Evolutionary conservation across 768 basidiomycete species (phyloP).

Genomic region (Lactarius tabidus): DNA sequence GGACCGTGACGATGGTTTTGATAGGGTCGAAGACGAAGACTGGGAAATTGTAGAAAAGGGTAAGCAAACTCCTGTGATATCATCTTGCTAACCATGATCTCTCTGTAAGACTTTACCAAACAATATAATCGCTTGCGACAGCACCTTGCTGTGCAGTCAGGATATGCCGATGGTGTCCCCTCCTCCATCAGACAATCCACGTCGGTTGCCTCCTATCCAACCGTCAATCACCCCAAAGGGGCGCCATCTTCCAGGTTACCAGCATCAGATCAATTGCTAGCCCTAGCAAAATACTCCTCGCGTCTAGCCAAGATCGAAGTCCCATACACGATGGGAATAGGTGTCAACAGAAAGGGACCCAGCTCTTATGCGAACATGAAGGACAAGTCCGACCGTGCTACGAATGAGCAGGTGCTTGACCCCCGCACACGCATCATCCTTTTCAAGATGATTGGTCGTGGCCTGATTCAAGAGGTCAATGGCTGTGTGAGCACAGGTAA

Average conservation of each 20-base stretch:
- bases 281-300: conserved; percentile 72
- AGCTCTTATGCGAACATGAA: conserved; percentile 84
- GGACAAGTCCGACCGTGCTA: conserved; percentile 96
- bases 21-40: conserved; percentile 76
- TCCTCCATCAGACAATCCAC: conserved; percentile 49
- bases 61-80: conserved; percentile 32
- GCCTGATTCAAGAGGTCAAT: conserved; percentile 83
- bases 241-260: conserved; percentile 47
- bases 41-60: conserved; percentile 86
- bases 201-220: conserved; percentile 61
- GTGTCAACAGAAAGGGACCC: conserved; percentile 90
- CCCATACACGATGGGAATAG: conserved; percentile 62
- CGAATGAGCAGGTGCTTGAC: conserved; percentile 95
- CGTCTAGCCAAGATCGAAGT: conserved; percentile 70
- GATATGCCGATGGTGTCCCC: conserved; percentile 55
- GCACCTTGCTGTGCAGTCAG: conserved; percentile 79
- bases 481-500: conserved; percentile 98
- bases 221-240: conserved; percentile 58
- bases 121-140: conserved; percentile 94
- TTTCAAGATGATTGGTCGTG: conserved; percentile 94
- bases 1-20: conserved; percentile 42
- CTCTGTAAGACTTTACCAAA: conserved; percentile 86
- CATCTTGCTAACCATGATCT: background rate
- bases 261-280: conserved; percentile 67
- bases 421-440: conserved; percentile 91